These are phyloP conservation scores for Mariannaea sp. DNA, from an alignment of 2,329 filamentous ascomycete species.

Conservation along the genomic window DNA sequence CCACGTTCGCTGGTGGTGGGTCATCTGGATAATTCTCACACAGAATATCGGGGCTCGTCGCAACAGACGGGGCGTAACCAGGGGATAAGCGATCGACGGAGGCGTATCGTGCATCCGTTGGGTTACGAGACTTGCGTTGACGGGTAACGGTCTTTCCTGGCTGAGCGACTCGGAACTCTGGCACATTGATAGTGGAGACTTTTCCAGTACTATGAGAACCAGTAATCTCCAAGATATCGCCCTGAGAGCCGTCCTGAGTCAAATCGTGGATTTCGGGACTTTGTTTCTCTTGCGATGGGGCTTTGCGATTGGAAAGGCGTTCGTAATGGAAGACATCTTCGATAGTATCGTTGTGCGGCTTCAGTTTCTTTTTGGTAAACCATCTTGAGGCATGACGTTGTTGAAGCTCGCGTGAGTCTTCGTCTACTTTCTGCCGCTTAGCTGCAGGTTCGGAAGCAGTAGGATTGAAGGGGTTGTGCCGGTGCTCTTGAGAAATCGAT, in stretches of 20 bases:
- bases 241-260: conserved; percentile 28
- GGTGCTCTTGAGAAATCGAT: neutral
- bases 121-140: conserved; percentile 13
- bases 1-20: conserved; percentile 28
- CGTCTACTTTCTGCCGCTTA: conserved; percentile 33
- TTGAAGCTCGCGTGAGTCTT: neutral
- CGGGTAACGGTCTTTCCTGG: conserved; percentile 8
- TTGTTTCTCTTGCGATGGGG: neutral
- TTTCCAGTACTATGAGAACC: conserved; percentile 25
- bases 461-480: neutral
- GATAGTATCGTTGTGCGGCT: conserved; percentile 9
- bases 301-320: neutral
- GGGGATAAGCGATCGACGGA: conserved; percentile 5
- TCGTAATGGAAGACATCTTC: conserved; percentile 19
- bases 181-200: conserved; percentile 5
- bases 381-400: neutral
- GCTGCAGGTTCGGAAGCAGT: conserved; percentile 19
- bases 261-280: conserved; percentile 22
- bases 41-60: conserved; percentile 36
- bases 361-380: conserved; percentile 1
- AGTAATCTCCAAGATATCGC: conserved; percentile 23
- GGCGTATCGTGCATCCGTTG: neutral
- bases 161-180: conserved; percentile 32
- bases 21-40: conserved; percentile 5
- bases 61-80: neutral